Conservation (phyloP, 352 stramenopile species). For the Phytophthora melonis region DNA sequence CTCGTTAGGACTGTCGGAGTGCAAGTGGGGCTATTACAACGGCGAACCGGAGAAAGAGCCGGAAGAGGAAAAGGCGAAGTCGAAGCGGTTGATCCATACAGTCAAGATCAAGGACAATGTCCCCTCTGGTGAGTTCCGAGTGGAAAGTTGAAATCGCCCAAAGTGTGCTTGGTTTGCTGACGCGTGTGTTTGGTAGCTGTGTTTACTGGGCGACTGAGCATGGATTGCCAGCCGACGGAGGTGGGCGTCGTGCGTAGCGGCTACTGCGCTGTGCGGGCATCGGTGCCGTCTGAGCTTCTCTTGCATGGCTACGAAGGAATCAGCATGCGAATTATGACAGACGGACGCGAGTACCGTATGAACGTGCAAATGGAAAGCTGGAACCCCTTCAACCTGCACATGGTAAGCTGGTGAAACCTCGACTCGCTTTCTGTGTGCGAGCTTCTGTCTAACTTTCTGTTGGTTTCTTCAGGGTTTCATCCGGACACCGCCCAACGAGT, state of each 20-base stretch:
- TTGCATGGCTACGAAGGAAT: slow-evolving; percentile 88
- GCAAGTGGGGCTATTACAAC: slow-evolving; percentile 75
- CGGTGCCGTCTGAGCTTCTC: slow-evolving; percentile 59
- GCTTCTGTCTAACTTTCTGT: slow-evolving; percentile 5
- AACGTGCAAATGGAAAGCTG: slow-evolving; percentile 89
- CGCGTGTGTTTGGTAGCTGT: slow-evolving; percentile 54
- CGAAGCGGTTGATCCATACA: slow-evolving; percentile 42
- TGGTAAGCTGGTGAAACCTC: slow-evolving; percentile 49
- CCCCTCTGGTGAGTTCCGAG: slow-evolving; percentile 47
- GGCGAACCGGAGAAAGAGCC: slow-evolving; percentile 11
- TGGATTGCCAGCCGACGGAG: slow-evolving; percentile 83
- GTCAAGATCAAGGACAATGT: slow-evolving; percentile 69
- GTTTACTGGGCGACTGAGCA: slow-evolving; percentile 74
- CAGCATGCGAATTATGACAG: slow-evolving; percentile 88
- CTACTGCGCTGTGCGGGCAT: slow-evolving; percentile 83
- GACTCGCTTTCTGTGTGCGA: neutral
- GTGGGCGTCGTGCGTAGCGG: slow-evolving; percentile 81
- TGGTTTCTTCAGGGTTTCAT: slow-evolving; percentile 72
- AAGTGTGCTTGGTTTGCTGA: neutral
- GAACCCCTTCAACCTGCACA: slow-evolving; percentile 90
- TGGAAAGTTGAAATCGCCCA: neutral
- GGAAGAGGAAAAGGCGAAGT: slow-evolving; percentile 22
- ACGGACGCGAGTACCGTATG: slow-evolving; percentile 86
- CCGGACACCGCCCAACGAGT: slow-evolving; percentile 78
- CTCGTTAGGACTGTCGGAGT: slow-evolving; percentile 66